phyloP scores from a whole-genome alignment of 140 eudicot species.

The Flaveria floridana region DNA sequence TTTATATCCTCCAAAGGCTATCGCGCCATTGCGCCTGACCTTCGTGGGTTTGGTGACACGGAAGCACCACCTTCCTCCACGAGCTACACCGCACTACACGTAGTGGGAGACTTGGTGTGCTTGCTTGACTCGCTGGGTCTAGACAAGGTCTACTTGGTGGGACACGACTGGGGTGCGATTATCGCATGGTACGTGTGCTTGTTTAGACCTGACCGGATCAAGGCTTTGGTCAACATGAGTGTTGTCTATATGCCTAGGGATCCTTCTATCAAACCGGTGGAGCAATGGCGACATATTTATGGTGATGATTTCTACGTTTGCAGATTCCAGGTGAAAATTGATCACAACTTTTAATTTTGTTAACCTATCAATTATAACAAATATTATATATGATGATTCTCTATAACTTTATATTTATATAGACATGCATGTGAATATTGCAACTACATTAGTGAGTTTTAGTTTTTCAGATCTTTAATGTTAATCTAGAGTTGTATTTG shows the following conservation, averaged over 20 bases:
- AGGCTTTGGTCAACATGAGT: slow-evolving; percentile 63
- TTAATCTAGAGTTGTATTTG: too few relatives aligned
- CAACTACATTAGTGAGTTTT: too few relatives aligned
- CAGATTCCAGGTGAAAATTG: slow-evolving; percentile 51
- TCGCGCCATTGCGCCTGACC: slow-evolving; percentile 62
- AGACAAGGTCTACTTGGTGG: slow-evolving; percentile 55
- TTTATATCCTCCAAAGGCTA: slow-evolving; percentile 48
- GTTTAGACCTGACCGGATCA: slow-evolving; percentile 51
- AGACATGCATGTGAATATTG: too few relatives aligned
- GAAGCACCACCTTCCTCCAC: slow-evolving; percentile 45
- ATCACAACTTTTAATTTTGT: background rate
- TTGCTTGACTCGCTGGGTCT: slow-evolving; percentile 48
- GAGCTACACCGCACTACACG: slow-evolving; percentile 52
- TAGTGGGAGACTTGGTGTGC: slow-evolving; percentile 60
- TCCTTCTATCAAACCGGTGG: slow-evolving; percentile 41
- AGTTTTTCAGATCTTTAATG: too few relatives aligned
- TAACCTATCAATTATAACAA: too few relatives aligned
- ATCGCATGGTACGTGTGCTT: slow-evolving; percentile 54
- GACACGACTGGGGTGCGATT: slow-evolving; percentile 75
- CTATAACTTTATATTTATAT: too few relatives aligned
- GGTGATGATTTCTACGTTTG: slow-evolving; percentile 69
- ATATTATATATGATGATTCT: too few relatives aligned
- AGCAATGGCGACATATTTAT: slow-evolving; percentile 22
- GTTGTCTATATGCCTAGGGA: slow-evolving; percentile 44
- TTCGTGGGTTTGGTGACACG: slow-evolving; percentile 64